These are phyloP conservation scores for Penicillium sp. DNA, from an alignment of 2,329 filamentous ascomycete species.

Conservation along the genomic window DNA sequence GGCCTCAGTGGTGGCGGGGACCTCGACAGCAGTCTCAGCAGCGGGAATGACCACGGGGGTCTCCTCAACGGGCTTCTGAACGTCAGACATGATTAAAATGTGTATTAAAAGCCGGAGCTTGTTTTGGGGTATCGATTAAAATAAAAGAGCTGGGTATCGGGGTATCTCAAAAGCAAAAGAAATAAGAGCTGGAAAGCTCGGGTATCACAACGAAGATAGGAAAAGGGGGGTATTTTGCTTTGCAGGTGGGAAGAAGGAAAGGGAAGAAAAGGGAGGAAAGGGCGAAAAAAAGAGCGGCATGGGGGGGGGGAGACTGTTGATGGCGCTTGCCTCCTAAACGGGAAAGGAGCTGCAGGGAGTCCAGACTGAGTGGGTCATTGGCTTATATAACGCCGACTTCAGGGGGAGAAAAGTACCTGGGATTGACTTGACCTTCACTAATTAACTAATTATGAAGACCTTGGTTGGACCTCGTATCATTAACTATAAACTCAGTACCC, in stretches of 20 bases:
- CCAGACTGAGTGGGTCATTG: slow-evolving; percentile 17
- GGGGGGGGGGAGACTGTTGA: slow-evolving; percentile 16
- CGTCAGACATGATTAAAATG: slow-evolving; percentile 29
- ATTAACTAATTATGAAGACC: background rate
- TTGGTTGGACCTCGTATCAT: background rate
- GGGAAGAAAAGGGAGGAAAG: slow-evolving; percentile 21
- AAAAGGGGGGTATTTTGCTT: slow-evolving; percentile 23
- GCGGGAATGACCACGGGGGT: slow-evolving; percentile 23
- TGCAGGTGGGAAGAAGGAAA: slow-evolving; percentile 12
- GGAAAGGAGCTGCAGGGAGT: slow-evolving; percentile 30
- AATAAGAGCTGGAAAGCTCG: slow-evolving; percentile 28
- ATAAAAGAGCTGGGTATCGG: slow-evolving; percentile 22
- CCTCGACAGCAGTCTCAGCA: slow-evolving; percentile 14
- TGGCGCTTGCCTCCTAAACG: slow-evolving; percentile 15
- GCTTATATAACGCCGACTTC: slow-evolving; percentile 20
- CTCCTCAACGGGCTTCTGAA: slow-evolving; percentile 28
- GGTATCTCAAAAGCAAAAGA: slow-evolving; percentile 29
- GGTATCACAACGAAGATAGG: slow-evolving; percentile 26
- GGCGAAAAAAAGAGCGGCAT: slow-evolving; percentile 20
- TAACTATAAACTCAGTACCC: background rate
- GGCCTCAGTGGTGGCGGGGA: slow-evolving; percentile 7
- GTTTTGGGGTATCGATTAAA: slow-evolving; percentile 23
- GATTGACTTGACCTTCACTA: background rate
- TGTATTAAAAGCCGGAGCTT: slow-evolving; percentile 19
- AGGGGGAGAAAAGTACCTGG: slow-evolving; percentile 10